Conservation (phyloP, 2,329 filamentous ascomycete genomes). For the Pseudocercospora pini-densiflorae region DNA sequence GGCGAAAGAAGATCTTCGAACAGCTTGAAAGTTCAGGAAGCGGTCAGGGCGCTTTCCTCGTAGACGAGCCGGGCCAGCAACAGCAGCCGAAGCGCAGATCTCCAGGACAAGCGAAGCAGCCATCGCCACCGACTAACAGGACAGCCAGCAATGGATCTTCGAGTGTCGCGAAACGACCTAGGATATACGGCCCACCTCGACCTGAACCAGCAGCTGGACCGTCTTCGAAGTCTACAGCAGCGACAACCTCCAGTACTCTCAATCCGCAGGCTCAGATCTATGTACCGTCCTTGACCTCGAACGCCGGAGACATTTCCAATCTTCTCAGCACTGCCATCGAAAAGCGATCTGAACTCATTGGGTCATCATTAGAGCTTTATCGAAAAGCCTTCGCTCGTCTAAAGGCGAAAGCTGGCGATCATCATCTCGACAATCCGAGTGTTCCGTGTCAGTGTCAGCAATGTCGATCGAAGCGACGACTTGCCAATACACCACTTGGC, state of each 20-base stretch:
- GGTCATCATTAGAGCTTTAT: conserved; percentile 11
- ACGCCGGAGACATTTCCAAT: conserved; percentile 10
- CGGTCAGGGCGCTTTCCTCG: conserved; percentile 29
- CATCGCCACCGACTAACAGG: conserved; percentile 2
- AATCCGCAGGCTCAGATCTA: conserved; percentile 16
- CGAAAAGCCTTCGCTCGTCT: conserved; percentile 1
- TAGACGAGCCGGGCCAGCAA: conserved; percentile 20
- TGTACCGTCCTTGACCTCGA: conserved; percentile 13
- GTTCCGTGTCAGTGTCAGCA: conserved; percentile 14
- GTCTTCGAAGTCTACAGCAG: not conserved
- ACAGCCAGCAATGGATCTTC: not conserved
- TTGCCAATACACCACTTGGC: conserved; percentile 9
- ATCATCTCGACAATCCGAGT: conserved; percentile 8
- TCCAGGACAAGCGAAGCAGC: conserved; percentile 2
- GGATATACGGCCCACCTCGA: conserved; percentile 16
- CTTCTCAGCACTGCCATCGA: conserved; percentile 12
- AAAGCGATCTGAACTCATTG: not conserved
- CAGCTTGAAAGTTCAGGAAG: conserved; percentile 27
- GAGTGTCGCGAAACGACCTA: conserved; percentile 14
- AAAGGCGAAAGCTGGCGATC: not conserved
- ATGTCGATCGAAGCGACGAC: conserved; percentile 15
- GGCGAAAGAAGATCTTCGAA: conserved; percentile 34
- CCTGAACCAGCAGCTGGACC: not conserved
- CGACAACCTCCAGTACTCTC: not conserved
- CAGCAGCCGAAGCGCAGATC: conserved; percentile 11